Conservation (phyloP, 2,329 filamentous ascomycete species). For the Colletotrichum sp. region DNA sequence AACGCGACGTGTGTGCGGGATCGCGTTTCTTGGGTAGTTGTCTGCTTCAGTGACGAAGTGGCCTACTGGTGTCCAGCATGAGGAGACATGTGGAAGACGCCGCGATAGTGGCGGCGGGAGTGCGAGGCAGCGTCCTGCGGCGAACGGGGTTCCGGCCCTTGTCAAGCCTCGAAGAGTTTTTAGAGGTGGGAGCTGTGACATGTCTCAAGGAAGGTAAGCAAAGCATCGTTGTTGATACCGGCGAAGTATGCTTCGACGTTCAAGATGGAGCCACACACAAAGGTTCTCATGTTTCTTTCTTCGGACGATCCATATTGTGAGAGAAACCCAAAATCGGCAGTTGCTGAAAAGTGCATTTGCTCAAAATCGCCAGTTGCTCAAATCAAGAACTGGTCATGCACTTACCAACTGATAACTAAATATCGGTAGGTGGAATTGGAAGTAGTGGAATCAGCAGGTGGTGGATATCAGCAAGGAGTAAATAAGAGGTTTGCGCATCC, state of each 20-base stretch:
- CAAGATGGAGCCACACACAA: not conserved
- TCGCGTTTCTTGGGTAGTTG: not conserved
- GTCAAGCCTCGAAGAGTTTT: not conserved
- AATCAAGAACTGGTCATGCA: not conserved
- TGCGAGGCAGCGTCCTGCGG: not conserved
- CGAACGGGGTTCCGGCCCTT: not conserved
- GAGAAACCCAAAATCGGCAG: not conserved
- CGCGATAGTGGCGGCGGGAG: not conserved
- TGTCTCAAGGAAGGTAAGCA: not conserved
- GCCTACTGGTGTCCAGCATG: not conserved
- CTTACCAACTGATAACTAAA: not conserved
- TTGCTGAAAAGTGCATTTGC: not conserved
- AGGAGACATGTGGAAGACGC: not conserved
- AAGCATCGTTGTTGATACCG: not conserved
- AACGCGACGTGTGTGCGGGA: not conserved
- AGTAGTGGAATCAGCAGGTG: not conserved
- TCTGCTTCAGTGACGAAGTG: not conserved
- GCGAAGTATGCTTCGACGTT: not conserved
- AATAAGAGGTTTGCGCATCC: not conserved
- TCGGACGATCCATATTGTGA: not conserved
- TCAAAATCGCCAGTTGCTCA: not conserved
- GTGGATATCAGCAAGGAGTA: not conserved
- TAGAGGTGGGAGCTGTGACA: not conserved
- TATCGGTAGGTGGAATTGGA: not conserved
- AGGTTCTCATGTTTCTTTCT: not conserved